Conservation (phyloP, 2,329 filamentous ascomycete genomes). For the Cladosporium phlei region DNA sequence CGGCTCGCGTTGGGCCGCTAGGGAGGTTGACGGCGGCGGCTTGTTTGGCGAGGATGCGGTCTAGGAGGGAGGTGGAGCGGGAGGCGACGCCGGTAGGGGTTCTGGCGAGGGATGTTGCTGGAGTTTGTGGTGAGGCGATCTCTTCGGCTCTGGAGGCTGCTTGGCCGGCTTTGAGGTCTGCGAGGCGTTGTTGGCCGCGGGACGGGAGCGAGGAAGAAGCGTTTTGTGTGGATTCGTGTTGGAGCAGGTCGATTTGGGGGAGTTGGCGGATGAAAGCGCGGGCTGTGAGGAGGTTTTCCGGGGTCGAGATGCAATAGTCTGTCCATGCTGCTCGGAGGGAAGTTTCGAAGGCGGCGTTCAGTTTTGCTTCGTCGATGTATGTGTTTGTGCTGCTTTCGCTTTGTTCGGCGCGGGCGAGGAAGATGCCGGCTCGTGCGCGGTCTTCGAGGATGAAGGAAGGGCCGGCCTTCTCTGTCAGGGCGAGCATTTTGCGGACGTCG, state of each 20-base stretch:
- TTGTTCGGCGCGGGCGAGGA: conserved; percentile 13
- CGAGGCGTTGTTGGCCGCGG: conserved; percentile 65
- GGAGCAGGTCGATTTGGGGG: conserved; percentile 51
- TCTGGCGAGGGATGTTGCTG: conserved; percentile 14
- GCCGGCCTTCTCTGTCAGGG: conserved; percentile 31
- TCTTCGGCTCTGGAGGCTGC: conserved; percentile 22
- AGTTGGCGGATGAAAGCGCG: conserved; percentile 53
- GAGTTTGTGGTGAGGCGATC: conserved; percentile 16
- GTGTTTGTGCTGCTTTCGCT: conserved; percentile 21
- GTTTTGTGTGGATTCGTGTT: conserved; percentile 47
- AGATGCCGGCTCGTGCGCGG: conserved; percentile 28
- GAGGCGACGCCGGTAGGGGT: conserved; percentile 35
- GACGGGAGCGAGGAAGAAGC: conserved; percentile 55
- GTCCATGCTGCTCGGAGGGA: conserved; percentile 44
- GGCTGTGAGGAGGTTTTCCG: conserved; percentile 37
- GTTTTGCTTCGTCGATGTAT: conserved; percentile 31
- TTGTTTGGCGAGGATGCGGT: conserved; percentile 50
- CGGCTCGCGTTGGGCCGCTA: conserved; percentile 36
- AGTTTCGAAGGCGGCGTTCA: conserved; percentile 49
- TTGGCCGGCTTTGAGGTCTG: conserved; percentile 58
- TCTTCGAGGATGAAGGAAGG: conserved; percentile 25
- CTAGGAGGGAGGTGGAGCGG: conserved; percentile 44
- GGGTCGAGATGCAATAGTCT: conserved; percentile 30
- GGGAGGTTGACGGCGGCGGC: conserved; percentile 35
- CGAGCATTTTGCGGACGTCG: conserved; percentile 45